Conservation (phyloP, 257 asterid species). For the Solanum gracilifrons region DNA sequence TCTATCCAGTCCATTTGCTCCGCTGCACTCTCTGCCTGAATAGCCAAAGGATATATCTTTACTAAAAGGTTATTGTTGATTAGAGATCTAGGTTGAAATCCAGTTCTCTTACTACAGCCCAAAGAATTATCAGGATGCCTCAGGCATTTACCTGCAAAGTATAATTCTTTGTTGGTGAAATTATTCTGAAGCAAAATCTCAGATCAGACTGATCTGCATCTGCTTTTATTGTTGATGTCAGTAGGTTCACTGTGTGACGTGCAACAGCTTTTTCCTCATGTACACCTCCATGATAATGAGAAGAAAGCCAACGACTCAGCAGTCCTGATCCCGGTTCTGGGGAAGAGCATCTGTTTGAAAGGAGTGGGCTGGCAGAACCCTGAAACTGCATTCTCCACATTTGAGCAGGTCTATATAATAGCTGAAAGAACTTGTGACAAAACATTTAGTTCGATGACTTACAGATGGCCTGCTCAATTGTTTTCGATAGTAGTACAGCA, state of each 20-base stretch:
- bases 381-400: slow-evolving; percentile 27
- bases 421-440: neutral
- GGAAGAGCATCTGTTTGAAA: slow-evolving; percentile 34
- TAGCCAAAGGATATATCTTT: slow-evolving; percentile 7
- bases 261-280: slow-evolving; percentile 66
- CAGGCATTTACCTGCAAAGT: slow-evolving; percentile 56
- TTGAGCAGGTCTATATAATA: slow-evolving; percentile 15
- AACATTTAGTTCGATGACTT: slow-evolving; percentile 18
- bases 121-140: neutral
- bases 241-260: slow-evolving; percentile 66
- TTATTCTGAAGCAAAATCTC: slow-evolving; percentile 83
- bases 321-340: slow-evolving; percentile 66
- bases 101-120: neutral
- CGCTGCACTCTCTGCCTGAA: slow-evolving; percentile 69
- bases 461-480: slow-evolving; percentile 65
- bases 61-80: neutral
- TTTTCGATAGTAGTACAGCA: slow-evolving; percentile 70
- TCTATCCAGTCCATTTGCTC: slow-evolving; percentile 90
- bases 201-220: slow-evolving; percentile 75
- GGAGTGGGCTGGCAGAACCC: slow-evolving; percentile 37
- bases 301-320: slow-evolving; percentile 80
- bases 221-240: slow-evolving; percentile 71
- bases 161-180: slow-evolving; percentile 72
- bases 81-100: neutral
- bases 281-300: slow-evolving; percentile 87